phyloP scores from a whole-genome alignment of 495 filamentous ascomycete species.

The Xylaria scruposa region DNA sequence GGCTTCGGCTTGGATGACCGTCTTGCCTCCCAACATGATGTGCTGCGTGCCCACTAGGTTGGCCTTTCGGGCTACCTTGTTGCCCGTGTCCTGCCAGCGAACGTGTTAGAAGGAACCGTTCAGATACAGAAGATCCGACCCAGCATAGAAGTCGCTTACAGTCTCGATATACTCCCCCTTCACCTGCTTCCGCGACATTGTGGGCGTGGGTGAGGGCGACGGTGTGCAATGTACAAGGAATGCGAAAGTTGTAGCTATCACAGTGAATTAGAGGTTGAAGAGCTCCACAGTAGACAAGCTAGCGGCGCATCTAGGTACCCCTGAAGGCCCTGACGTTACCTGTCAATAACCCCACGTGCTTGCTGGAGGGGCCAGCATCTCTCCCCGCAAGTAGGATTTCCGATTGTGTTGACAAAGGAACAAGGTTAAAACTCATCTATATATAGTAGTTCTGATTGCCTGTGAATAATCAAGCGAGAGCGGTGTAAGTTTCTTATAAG shows the following conservation, averaged over 20 bases:
- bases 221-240: not conserved
- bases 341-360: too few species aligned
- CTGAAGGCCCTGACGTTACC: too few species aligned
- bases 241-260: not conserved
- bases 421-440: too few species aligned
- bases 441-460: too few species aligned
- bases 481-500: too few species aligned
- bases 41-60: slow-evolving; percentile 93
- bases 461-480: too few species aligned
- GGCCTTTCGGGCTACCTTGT: slow-evolving; percentile 93
- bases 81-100: slow-evolving; percentile 81
- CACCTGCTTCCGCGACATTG: slow-evolving; percentile 75
- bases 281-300: too few species aligned
- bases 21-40: slow-evolving; percentile 96
- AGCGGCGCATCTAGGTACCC: not conserved
- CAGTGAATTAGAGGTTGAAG: not conserved
- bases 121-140: not conserved
- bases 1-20: slow-evolving; percentile 89
- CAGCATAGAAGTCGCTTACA: slow-evolving; percentile 53
- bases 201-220: not conserved
- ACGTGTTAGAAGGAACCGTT: slow-evolving; percentile 9
- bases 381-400: too few species aligned
- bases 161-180: slow-evolving; percentile 97
- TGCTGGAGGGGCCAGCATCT: too few species aligned
- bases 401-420: too few species aligned